These are phyloP conservation scores for Sphaerosporella brunnea DNA, from an alignment of 495 filamentous ascomycete species.

Conservation along the genomic window DNA sequence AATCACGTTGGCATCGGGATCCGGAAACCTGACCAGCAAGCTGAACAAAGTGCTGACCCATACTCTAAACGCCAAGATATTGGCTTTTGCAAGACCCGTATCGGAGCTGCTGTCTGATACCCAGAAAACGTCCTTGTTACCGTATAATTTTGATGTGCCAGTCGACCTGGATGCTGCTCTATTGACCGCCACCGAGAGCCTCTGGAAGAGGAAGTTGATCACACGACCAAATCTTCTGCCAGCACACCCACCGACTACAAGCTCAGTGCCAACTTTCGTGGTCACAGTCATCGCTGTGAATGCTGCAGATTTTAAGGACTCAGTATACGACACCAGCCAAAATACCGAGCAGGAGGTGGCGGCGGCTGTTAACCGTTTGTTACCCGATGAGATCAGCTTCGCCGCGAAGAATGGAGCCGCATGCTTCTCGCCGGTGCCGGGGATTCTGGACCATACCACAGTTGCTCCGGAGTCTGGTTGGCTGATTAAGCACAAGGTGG, in stretches of 20 bases:
- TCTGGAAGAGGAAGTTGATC: neutral
- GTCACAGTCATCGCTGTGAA: neutral
- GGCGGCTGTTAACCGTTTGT: neutral
- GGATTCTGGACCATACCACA: neutral
- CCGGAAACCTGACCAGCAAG: neutral
- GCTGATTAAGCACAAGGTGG: neutral
- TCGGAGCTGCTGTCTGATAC: neutral
- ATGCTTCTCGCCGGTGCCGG: neutral
- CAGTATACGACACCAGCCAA: neutral
- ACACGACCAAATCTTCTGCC: neutral
- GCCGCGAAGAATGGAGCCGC: neutral
- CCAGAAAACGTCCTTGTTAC: neutral
- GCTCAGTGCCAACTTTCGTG: neutral
- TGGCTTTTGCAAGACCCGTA: neutral
- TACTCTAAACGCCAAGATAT: neutral
- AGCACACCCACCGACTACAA: too few relatives aligned
- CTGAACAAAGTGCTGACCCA: neutral
- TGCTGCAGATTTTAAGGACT: neutral
- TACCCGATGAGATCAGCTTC: neutral
- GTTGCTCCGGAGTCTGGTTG: neutral
- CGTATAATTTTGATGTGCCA: neutral
- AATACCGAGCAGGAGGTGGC: neutral
- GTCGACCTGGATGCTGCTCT: neutral
- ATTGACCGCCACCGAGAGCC: neutral
- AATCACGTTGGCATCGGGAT: conserved; percentile 4